A percentile compares a stretch with the other conserved stretches of the same genome.
Conservation (phyloP, 176 grass and related monocot species). For the Poa annua region DNA sequence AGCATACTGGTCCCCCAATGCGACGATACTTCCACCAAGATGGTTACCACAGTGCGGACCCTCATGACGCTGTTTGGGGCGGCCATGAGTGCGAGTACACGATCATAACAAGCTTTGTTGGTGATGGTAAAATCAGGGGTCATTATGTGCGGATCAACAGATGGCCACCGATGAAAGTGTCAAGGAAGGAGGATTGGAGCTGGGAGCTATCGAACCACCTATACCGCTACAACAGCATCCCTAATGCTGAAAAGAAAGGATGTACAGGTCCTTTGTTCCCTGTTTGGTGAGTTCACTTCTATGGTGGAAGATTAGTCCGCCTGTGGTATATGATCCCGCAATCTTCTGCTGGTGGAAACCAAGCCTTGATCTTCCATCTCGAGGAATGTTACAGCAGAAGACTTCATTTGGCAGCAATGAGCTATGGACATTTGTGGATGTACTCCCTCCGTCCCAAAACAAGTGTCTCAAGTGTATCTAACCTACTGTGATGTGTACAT, state of each 20-base stretch:
- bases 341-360: conserved; percentile 25
- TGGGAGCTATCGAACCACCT: conserved; percentile 85
- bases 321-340: not conserved
- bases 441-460: too few relatives aligned
- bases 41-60: conserved; percentile 77
- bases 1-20: conserved; percentile 80
- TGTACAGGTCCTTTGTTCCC: conserved; percentile 86
- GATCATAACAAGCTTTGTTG: conserved; percentile 73
- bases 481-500: not conserved
- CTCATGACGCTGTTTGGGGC: conserved; percentile 72
- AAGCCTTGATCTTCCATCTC: not conserved
- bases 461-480: too few relatives aligned
- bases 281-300: conserved; percentile 65
- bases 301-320: not conserved
- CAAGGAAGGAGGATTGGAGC: conserved; percentile 81
- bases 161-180: conserved; percentile 71
- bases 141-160: conserved; percentile 89
- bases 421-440: not conserved
- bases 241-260: conserved; percentile 65
- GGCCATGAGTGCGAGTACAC: conserved; percentile 88
- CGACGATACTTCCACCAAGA: conserved; percentile 77
- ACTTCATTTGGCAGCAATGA: conserved; percentile 3
- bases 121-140: conserved; percentile 63
- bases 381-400: not conserved
- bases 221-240: conserved; percentile 71